A percentile compares a stretch with the other conserved stretches of the same genome.
phyloP scores from a whole-genome alignment of 2,329 filamentous ascomycete species.

The Diaporthe humulicola region DNA sequence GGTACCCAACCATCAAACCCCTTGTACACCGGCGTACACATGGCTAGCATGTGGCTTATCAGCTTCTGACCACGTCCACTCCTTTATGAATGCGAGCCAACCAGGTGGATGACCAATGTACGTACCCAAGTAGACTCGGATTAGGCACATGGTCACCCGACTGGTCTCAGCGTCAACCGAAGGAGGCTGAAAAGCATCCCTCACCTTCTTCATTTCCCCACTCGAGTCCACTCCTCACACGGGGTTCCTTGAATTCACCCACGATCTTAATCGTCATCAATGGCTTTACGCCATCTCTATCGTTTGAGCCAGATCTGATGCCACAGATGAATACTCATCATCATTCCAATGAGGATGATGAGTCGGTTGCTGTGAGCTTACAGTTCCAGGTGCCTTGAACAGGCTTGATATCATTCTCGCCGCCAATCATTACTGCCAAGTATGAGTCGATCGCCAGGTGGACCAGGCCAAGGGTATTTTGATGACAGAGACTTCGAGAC shows the following conservation, averaged over 20 bases:
- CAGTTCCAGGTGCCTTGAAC: neutral
- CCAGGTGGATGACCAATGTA: neutral
- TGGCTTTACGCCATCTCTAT: neutral
- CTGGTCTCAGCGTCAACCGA: neutral
- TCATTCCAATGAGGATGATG: neutral
- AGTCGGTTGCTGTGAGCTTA: neutral
- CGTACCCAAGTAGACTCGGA: neutral
- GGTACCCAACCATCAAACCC: neutral
- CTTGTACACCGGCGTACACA: neutral
- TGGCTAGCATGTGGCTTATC: neutral
- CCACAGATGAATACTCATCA: neutral
- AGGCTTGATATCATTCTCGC: neutral
- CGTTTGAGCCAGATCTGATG: neutral
- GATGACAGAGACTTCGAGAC: neutral
- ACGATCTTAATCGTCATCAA: neutral
- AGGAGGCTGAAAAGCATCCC: neutral
- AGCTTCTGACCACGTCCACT: neutral
- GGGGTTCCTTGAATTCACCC: neutral
- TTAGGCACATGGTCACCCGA: neutral
- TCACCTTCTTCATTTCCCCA: neutral
- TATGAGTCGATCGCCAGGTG: neutral
- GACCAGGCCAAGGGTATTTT: neutral
- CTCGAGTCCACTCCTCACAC: neutral
- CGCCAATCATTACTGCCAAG: neutral
- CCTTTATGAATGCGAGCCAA: neutral